Percentiles rank a stretch among this genome's conserved stretches.
These are phyloP conservation scores for Pseudocercospora cruenta DNA, from an alignment of 2,329 filamentous ascomycete species.

Conservation along the genomic window DNA sequence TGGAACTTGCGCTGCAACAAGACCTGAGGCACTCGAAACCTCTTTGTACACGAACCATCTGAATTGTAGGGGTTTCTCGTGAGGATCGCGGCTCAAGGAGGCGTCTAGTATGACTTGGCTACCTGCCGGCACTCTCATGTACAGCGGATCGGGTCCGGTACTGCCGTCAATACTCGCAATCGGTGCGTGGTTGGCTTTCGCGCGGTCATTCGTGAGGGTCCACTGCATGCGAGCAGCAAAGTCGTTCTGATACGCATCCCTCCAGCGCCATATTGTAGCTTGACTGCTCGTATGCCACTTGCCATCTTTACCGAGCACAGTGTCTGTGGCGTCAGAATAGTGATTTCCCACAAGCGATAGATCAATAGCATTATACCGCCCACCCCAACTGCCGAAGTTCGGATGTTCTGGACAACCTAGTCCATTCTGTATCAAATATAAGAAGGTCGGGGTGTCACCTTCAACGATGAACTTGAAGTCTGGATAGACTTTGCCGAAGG, in stretches of 20 bases:
- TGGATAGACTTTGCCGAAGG: constrained; percentile 47
- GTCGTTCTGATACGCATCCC: constrained; percentile 47
- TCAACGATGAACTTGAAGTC: constrained; percentile 58
- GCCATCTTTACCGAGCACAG: constrained; percentile 38
- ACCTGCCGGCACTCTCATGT: constrained; percentile 5
- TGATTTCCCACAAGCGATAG: constrained; percentile 32
- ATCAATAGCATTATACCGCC: constrained; percentile 48
- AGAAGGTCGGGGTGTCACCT: constrained; percentile 56
- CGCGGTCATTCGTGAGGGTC: constrained; percentile 29
- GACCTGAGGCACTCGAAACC: not conserved
- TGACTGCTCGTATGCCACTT: constrained; percentile 47
- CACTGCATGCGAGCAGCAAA: constrained; percentile 50
- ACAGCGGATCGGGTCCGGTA: not conserved
- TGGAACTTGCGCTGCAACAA: not conserved
- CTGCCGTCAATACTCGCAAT: constrained; percentile 8
- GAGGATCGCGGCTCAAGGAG: constrained; percentile 7
- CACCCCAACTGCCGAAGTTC: constrained; percentile 56
- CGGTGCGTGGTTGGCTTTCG: constrained; percentile 10
- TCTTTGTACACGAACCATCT: constrained; percentile 21
- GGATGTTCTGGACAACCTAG: constrained; percentile 49
- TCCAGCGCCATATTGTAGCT: constrained; percentile 51
- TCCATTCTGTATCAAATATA: constrained; percentile 55
- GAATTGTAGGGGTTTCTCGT: not conserved
- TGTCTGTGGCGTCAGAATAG: constrained; percentile 37
- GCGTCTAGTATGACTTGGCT: constrained; percentile 1